Percentiles rank a stretch among this genome's conserved stretches.
phyloP scores from a whole-genome alignment of 164 flowering plant species.

The Cinnamomum chago region DNA sequence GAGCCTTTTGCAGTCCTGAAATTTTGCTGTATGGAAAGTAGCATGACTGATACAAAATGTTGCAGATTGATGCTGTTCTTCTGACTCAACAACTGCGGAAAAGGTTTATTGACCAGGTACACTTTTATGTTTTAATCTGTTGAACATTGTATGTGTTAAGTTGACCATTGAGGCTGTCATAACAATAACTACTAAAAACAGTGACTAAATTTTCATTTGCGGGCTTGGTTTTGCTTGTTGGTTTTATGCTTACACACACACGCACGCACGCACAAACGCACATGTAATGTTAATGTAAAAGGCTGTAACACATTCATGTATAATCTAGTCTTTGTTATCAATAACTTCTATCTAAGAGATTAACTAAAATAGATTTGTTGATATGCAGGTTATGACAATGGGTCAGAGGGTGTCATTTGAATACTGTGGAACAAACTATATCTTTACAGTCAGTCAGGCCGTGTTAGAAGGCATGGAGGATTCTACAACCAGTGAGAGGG shows the following conservation, averaged over 20 bases:
- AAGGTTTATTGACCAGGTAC: conserved; percentile 55
- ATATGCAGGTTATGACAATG: conserved; percentile 75
- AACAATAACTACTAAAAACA: too few relatives aligned
- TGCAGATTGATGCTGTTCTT: conserved; percentile 60
- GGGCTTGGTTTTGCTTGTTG: too few relatives aligned
- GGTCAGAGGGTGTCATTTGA: conserved; percentile 92
- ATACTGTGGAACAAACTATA: conserved; percentile 70
- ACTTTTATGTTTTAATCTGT: neutral
- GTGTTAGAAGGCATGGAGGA: conserved; percentile 57
- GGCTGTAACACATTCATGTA: neutral
- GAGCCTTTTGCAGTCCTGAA: neutral
- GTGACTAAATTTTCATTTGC: too few relatives aligned
- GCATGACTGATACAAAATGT: conserved; percentile 4
- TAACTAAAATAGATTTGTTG: neutral
- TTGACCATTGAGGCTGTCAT: too few relatives aligned
- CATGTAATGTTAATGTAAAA: too few relatives aligned
- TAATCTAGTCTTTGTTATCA: neutral
- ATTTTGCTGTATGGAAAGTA: neutral
- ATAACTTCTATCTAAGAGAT: neutral
- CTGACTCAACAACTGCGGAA: conserved; percentile 50
- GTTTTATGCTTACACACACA: too few relatives aligned
- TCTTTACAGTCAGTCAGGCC: conserved; percentile 79
- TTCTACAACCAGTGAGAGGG: conserved; percentile 58
- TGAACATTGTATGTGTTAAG: too few relatives aligned
- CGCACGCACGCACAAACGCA: too few relatives aligned